Percentiles rank a stretch among this genome's conserved stretches.
phyloP scores from a whole-genome alignment of 257 asterid genomes.

The Solanum tarapatanum region DNA sequence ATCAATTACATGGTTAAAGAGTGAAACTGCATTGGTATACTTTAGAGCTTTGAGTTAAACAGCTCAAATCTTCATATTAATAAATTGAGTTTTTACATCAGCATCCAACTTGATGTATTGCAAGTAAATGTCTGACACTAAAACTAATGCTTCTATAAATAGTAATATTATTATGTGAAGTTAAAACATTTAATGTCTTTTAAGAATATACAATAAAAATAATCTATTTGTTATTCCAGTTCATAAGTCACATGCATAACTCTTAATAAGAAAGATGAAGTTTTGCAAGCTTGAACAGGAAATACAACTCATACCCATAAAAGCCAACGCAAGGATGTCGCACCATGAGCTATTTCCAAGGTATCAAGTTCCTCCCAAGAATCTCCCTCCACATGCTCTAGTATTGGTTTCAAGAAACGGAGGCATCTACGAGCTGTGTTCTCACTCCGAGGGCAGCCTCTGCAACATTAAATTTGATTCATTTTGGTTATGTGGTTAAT shows the following conservation, averaged over 20 bases:
- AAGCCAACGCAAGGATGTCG: constrained; percentile 86
- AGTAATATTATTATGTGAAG: neutral
- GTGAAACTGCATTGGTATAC: neutral
- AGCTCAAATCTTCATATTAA: neutral
- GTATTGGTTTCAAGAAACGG: constrained; percentile 50
- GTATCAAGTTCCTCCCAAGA: constrained; percentile 97
- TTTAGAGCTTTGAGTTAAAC: neutral
- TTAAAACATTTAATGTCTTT: too few species aligned
- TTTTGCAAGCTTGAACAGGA: neutral
- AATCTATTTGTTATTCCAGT: neutral
- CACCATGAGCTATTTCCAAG: constrained; percentile 39
- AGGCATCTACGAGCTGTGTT: constrained; percentile 55
- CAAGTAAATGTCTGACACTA: neutral
- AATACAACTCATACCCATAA: constrained; percentile 57
- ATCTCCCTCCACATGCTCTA: constrained; percentile 54
- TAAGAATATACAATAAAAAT: neutral
- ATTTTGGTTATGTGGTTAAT: constrained; percentile 35
- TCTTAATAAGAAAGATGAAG: neutral
- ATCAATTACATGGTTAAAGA: neutral
- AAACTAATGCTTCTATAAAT: neutral
- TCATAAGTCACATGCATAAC: neutral
- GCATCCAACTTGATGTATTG: neutral
- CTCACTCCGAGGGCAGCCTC: constrained; percentile 78
- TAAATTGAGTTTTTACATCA: neutral
- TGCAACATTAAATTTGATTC: constrained; percentile 66